Conservation (phyloP, 2,329 filamentous ascomycete genomes). For the Lecanicillium sp. region DNA sequence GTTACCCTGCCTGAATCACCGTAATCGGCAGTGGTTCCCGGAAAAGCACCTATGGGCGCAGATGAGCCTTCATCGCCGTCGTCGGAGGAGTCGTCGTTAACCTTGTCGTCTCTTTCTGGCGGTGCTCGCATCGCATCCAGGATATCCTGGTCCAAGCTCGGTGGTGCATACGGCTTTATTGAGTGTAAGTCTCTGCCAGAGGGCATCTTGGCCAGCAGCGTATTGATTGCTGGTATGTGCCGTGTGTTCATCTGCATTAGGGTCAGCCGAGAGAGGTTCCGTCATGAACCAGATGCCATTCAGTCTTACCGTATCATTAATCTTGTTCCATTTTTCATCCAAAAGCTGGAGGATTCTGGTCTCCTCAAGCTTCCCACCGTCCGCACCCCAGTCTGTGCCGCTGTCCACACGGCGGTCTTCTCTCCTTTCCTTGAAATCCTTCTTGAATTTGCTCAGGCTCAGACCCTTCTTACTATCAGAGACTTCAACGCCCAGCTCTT, state of each 20-base stretch:
- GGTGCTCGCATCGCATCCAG: constrained; percentile 52
- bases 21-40: constrained; percentile 36
- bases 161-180: constrained; percentile 59
- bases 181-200: constrained; percentile 81
- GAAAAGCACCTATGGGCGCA: constrained; percentile 40
- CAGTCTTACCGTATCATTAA: constrained; percentile 78
- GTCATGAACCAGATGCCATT: fast-evolving
- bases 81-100: constrained; percentile 27
- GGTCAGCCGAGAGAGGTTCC: constrained; percentile 5
- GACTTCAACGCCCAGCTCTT: constrained; percentile 61
- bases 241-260: constrained; percentile 66
- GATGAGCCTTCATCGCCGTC: constrained; percentile 27
- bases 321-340: constrained; percentile 80
- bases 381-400: constrained; percentile 65
- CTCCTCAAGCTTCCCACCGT: constrained; percentile 82
- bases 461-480: constrained; percentile 44
- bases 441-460: constrained; percentile 59
- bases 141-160: constrained; percentile 54
- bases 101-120: constrained; percentile 25
- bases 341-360: constrained; percentile 79
- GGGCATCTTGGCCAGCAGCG: constrained; percentile 71
- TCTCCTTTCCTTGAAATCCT: constrained; percentile 66
- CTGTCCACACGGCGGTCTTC: constrained; percentile 76
- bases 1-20: constrained; percentile 16
- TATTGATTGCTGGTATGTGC: constrained; percentile 60